Percentiles rank a stretch among this genome's conserved stretches.
phyloP scores from a whole-genome alignment of 2,329 filamentous ascomycete species.

The Cordyceps militaris region DNA sequence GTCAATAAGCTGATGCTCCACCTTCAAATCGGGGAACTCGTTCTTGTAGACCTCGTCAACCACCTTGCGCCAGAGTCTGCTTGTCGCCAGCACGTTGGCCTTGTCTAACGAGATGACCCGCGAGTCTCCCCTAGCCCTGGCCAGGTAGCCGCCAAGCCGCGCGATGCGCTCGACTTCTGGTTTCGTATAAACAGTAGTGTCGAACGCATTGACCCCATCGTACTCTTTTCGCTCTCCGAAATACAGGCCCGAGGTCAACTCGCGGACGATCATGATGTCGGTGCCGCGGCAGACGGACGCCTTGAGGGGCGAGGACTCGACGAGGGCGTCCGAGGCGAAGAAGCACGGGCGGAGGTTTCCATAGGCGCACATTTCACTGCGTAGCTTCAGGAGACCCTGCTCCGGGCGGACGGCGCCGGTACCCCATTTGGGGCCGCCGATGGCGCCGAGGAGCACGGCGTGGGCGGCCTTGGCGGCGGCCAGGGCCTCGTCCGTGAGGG shows the following conservation, averaged over 20 bases:
- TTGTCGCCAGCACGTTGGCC: conserved; percentile 91
- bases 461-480: conserved; percentile 76
- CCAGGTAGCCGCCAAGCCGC: conserved; percentile 72
- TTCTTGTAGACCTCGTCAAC: conserved; percentile 77
- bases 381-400: conserved; percentile 82
- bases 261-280: conserved; percentile 88
- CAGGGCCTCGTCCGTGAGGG: conserved; percentile 79
- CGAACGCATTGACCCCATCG: conserved; percentile 68
- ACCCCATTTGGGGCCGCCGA: conserved; percentile 96
- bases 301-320: conserved; percentile 82
- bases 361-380: conserved; percentile 90
- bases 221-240: conserved; percentile 83
- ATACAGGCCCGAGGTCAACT: conserved; percentile 90
- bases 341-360: conserved; percentile 94
- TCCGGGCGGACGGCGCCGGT: conserved; percentile 83
- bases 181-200: conserved; percentile 81
- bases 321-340: conserved; percentile 81
- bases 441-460: conserved; percentile 85
- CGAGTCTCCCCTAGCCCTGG: conserved; percentile 63
- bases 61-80: conserved; percentile 80
- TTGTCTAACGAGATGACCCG: conserved; percentile 83
- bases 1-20: conserved; percentile 89
- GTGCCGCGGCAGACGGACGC: conserved; percentile 76
- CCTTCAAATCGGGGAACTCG: conserved; percentile 81
- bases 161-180: conserved; percentile 84